Conservation (phyloP, 2,329 filamentous ascomycete genomes). For the Penicillium italicum region DNA sequence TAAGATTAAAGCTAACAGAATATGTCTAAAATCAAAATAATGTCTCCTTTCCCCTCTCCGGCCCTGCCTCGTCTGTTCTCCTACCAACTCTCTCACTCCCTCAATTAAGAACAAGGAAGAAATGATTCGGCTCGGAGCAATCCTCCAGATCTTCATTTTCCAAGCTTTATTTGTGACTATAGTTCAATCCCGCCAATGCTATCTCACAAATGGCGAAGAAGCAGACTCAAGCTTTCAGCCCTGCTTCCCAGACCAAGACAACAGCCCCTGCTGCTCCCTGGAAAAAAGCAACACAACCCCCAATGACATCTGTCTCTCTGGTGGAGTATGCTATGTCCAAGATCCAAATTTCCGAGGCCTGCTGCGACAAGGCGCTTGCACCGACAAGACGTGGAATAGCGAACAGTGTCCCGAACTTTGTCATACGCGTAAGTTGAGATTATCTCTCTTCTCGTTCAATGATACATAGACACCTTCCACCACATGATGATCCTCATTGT, state of each 20-base stretch:
- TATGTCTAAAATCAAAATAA: background rate
- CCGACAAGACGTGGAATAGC: background rate
- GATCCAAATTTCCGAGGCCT: background rate
- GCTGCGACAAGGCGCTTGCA: background rate
- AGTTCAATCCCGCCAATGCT: background rate
- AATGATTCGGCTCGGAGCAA: background rate
- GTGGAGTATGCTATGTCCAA: background rate
- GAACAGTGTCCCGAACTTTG: background rate
- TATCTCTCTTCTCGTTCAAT: background rate
- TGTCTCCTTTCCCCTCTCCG: background rate
- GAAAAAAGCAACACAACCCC: background rate
- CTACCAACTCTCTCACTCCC: background rate
- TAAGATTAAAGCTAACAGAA: background rate
- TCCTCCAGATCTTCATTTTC: background rate
- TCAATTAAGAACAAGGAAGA: background rate
- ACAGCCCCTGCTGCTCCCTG: background rate
- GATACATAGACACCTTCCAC: background rate
- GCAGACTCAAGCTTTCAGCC: conserved; percentile 1
- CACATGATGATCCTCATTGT: background rate
- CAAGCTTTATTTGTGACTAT: background rate
- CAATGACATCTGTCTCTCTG: background rate
- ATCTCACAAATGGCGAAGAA: background rate
- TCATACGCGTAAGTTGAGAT: background rate
- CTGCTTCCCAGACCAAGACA: background rate
- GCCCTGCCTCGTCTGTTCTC: background rate